A percentile compares a stretch with the other conserved stretches of the same genome.
Evolutionary conservation across 805 yeast genomes (phyloP).

Genomic region (Jamesozyma gamospora): DNA sequence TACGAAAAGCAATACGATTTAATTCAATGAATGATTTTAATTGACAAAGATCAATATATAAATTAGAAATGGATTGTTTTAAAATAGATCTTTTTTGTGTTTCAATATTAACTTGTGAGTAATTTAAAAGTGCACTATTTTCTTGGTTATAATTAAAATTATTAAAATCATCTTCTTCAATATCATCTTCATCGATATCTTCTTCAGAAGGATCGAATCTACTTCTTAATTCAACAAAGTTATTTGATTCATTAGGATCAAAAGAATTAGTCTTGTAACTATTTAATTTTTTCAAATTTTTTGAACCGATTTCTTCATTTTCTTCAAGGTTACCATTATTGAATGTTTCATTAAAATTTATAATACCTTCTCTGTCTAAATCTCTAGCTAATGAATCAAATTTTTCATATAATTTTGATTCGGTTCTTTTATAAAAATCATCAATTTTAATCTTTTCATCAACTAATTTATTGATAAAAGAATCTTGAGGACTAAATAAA

Average conservation of each 20-base stretch:
- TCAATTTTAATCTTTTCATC: slow-evolving; percentile 44
- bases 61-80: slow-evolving; percentile 50
- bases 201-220: slow-evolving; percentile 2
- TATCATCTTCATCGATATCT: slow-evolving; percentile 24
- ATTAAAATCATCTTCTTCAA: slow-evolving; percentile 27
- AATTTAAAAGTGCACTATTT: slow-evolving; percentile 42
- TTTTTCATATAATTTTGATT: slow-evolving; percentile 36
- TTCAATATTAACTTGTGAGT: slow-evolving; percentile 40
- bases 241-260: neutral
- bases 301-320: neutral
- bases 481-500: slow-evolving; percentile 30
- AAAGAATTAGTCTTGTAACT: neutral
- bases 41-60: slow-evolving; percentile 71
- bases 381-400: slow-evolving; percentile 41
- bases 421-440: slow-evolving; percentile 40
- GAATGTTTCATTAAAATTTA: neutral
- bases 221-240: slow-evolving; percentile 1
- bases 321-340: neutral
- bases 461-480: slow-evolving; percentile 39
- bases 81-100: slow-evolving; percentile 51
- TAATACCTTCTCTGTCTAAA: slow-evolving; percentile 32
- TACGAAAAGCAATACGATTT: slow-evolving; percentile 77
- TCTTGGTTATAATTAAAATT: slow-evolving; percentile 32
- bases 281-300: neutral
- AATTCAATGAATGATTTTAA: slow-evolving; percentile 75